Percentiles rank a stretch among this genome's conserved stretches.
Evolutionary conservation across 805 yeast species (phyloP).

Genomic region (Yarrowia alimentaria): DNA sequence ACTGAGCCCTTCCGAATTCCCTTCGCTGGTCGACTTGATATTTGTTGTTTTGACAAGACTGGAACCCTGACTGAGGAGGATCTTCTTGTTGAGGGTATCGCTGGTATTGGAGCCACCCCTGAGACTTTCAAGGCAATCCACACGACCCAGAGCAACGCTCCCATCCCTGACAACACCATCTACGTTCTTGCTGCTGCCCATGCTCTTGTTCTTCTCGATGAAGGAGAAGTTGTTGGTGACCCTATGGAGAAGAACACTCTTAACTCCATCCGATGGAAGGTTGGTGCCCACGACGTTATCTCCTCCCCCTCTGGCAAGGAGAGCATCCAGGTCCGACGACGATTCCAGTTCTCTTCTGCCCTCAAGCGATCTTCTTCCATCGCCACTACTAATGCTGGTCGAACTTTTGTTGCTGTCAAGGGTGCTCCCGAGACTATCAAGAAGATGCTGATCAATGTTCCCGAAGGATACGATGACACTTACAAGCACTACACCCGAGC

Average conservation of each 20-base stretch:
- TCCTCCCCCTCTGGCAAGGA: constrained; percentile 45
- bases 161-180: constrained; percentile 68
- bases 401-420: constrained; percentile 77
- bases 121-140: constrained; percentile 48
- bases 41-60: constrained; percentile 97
- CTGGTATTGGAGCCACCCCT: constrained; percentile 55
- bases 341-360: constrained; percentile 96
- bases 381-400: constrained; percentile 52
- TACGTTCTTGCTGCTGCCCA: constrained; percentile 90
- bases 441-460: constrained; percentile 67
- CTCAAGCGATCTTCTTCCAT: constrained; percentile 92
- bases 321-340: constrained; percentile 73
- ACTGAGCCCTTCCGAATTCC: constrained; percentile 99
- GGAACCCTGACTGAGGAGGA: constrained; percentile 98
- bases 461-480: constrained; percentile 75
- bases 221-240: constrained; percentile 97
- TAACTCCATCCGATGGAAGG: constrained; percentile 80
- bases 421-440: constrained; percentile 98
- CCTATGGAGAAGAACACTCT: constrained; percentile 98
- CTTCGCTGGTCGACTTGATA: constrained; percentile 95
- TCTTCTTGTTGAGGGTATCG: constrained; percentile 91
- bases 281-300: constrained; percentile 73
- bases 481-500: constrained; percentile 89
- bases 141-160: constrained; percentile 53
- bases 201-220: constrained; percentile 89